Base-by-base conservation (phyloP, 306 rosid genomes). In the Quercus suber region DNA sequence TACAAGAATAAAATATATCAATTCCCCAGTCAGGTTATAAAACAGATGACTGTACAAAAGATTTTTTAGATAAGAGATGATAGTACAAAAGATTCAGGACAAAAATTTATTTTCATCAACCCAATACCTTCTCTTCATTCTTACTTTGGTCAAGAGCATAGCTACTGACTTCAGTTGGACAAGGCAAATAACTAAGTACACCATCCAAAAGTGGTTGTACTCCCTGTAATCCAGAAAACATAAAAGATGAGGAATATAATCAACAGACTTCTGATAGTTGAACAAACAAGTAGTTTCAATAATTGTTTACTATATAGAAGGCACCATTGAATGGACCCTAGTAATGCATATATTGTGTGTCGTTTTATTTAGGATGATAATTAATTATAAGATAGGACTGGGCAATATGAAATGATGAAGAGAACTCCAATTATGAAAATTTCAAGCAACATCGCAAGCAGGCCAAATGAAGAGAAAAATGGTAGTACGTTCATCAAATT, bases 201-300 rank as follows among this genome's bases (percentile, higher is more conserved):
- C 94, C 98, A 81, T 95, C 86, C 87, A 95, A 85, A 88, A 95
- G 99, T 60, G 99, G 97, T 78, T 95, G 99, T 37, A 95, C 97
- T 67, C 99, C 98, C 99, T 95, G 91, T 21, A 83, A 57, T 71
- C 59, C 88, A 84, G 74, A 63, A 85, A 79, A 60, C 69, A 73
- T 61, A 73, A 65, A 81, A 59, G 25, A 88, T 71, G 71, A 85
- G 81, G 73, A 33, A 43, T 35, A 81, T 49, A 70, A 64, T 71
- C 61, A 76, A 69, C 27, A 71, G 25, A 79, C 68, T 74, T 59
- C 73, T 13, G 60, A 77, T 35, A 33, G 49, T 30, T 59, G 71
- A 17, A 71, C 59, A 19, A 67, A 43, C 76, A 77, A 60, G 68
- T 5, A 37, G 74, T 45, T 67, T 1, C 14, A 13, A 17, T 51